These are phyloP conservation scores for Forsythia suspensa DNA, from an alignment of 257 asterid species.

Conservation along the genomic window DNA sequence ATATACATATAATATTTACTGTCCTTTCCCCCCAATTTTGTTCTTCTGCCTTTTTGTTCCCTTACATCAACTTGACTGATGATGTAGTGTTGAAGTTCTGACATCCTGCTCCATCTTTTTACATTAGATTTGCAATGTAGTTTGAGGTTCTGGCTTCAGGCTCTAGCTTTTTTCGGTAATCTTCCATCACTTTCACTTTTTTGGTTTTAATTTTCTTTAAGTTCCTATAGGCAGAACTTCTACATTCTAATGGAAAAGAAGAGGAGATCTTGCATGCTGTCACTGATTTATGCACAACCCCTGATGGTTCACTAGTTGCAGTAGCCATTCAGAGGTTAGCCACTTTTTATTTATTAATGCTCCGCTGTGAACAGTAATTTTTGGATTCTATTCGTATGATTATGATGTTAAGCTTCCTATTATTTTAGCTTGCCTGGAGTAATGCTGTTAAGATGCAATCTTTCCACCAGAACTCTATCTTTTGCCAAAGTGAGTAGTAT, in stretches of 20 bases:
- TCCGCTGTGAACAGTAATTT: neutral
- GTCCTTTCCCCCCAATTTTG: neutral
- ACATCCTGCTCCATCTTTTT: neutral
- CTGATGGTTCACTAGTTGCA: slow-evolving; percentile 67
- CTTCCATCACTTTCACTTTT: slow-evolving; percentile 1
- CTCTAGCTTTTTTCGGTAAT: neutral
- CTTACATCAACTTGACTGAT: neutral
- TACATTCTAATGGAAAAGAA: slow-evolving; percentile 43
- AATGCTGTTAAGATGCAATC: slow-evolving; percentile 62
- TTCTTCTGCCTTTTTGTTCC: neutral
- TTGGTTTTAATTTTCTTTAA: slow-evolving; percentile 22
- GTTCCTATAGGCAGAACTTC: slow-evolving; percentile 61
- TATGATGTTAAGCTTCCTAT: neutral
- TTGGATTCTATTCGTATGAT: neutral
- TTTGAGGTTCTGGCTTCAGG: neutral
- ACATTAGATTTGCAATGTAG: neutral
- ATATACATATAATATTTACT: neutral
- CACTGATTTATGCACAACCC: slow-evolving; percentile 65
- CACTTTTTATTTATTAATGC: slow-evolving; percentile 13
- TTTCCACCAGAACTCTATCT: slow-evolving; percentile 54
- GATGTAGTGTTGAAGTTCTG: neutral
- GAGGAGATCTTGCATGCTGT: slow-evolving; percentile 57
- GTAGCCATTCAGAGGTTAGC: slow-evolving; percentile 76
- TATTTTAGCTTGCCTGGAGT: slow-evolving; percentile 72
- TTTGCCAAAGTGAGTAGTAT: slow-evolving; percentile 54